These are phyloP conservation scores for Plasmodium vinckei DNA, from an alignment of 169 alveolate species.

Conservation along the genomic window DNA sequence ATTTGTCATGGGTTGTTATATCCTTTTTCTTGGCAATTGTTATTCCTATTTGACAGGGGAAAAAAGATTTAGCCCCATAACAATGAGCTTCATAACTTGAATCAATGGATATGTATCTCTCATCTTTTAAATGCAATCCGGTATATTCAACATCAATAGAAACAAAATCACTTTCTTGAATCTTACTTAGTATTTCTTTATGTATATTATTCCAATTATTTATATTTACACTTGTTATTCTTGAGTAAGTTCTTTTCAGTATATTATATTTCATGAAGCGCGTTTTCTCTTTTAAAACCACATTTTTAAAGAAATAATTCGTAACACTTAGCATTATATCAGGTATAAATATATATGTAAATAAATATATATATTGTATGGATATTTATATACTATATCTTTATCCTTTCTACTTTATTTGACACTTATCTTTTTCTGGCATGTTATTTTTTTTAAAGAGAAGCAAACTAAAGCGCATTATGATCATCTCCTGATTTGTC, in stretches of 20 bases:
- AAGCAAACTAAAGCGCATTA: too few relatives aligned
- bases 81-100: conserved; percentile 91
- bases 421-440: too few relatives aligned
- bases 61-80: conserved; percentile 87
- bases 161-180: conserved; percentile 84
- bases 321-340: conserved; percentile 44
- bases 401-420: neutral
- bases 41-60: conserved; percentile 91
- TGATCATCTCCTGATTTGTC: too few relatives aligned
- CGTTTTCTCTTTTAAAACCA: conserved; percentile 60
- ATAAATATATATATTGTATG: neutral
- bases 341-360: neutral
- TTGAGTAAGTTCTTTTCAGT: conserved; percentile 41
- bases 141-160: conserved; percentile 88
- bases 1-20: neutral
- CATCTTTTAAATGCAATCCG: conserved; percentile 86
- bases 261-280: conserved; percentile 20
- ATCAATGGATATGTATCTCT: conserved; percentile 88
- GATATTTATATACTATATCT: neutral
- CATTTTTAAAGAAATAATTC: conserved; percentile 59
- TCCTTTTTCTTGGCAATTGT: conserved; percentile 86
- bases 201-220: conserved; percentile 73
- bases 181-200: conserved; percentile 67
- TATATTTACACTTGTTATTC: conserved; percentile 72
- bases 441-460: too few relatives aligned